These are phyloP conservation scores for Purpureocillium lavendulum DNA, from an alignment of 2,329 filamentous ascomycete genomes.

Conservation along the genomic window DNA sequence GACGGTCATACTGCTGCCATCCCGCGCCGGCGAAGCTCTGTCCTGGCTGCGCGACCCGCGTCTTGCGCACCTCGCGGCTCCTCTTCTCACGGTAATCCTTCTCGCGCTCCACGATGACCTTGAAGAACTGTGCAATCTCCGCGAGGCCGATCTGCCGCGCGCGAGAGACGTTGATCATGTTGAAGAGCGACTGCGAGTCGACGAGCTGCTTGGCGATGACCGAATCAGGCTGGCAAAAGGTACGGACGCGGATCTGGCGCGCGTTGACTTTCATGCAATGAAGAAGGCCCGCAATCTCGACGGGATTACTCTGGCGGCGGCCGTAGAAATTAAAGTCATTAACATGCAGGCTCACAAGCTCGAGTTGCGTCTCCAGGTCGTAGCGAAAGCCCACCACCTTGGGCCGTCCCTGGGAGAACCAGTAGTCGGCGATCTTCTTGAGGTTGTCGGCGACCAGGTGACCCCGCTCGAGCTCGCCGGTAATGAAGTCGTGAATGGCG, in stretches of 20 bases:
- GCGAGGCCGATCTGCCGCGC: slow-evolving; percentile 35
- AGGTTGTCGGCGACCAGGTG: slow-evolving; percentile 43
- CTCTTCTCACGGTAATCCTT: slow-evolving; percentile 16
- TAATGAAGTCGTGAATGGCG: slow-evolving; percentile 43
- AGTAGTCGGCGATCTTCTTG: slow-evolving; percentile 41
- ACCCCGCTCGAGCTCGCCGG: slow-evolving; percentile 44
- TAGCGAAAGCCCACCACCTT: slow-evolving; percentile 49
- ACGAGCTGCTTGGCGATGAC: slow-evolving; percentile 50
- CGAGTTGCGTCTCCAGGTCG: slow-evolving; percentile 52
- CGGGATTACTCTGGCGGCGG: slow-evolving; percentile 29
- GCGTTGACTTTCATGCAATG: slow-evolving; percentile 45
- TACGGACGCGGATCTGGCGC: slow-evolving; percentile 42
- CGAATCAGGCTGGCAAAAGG: slow-evolving; percentile 49
- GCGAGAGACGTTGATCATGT: slow-evolving; percentile 37
- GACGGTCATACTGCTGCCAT: not conserved
- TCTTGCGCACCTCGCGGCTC: slow-evolving; percentile 10
- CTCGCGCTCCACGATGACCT: slow-evolving; percentile 40
- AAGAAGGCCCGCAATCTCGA: slow-evolving; percentile 38
- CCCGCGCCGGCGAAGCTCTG: not conserved
- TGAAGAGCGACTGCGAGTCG: slow-evolving; percentile 42
- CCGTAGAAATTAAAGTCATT: slow-evolving; percentile 48
- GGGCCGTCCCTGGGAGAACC: slow-evolving; percentile 44
- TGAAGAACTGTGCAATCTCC: slow-evolving; percentile 47
- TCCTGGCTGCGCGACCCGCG: not conserved
- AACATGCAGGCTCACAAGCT: slow-evolving; percentile 40